These are phyloP conservation scores for Aspergillus pseudoglaucus DNA, from an alignment of 2,329 filamentous ascomycete genomes.

Conservation along the genomic window DNA sequence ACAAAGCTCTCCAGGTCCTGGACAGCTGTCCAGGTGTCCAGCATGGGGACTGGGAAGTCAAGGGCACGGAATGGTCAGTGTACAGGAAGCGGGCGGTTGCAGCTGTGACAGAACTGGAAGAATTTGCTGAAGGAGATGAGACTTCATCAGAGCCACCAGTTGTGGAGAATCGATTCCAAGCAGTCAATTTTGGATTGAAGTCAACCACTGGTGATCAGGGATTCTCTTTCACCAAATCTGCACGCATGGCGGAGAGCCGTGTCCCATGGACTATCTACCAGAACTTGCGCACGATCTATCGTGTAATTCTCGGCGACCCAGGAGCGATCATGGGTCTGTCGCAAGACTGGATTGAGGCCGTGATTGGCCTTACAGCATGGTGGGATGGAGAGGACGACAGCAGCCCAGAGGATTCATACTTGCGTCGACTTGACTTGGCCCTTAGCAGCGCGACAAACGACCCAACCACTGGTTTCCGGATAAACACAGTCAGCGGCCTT, in stretches of 20 bases:
- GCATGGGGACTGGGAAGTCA: slow-evolving; percentile 70
- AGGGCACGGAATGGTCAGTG: slow-evolving; percentile 71
- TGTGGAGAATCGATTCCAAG: slow-evolving; percentile 41
- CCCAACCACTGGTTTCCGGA: slow-evolving; percentile 58
- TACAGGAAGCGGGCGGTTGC: slow-evolving; percentile 71
- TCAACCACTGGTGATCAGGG: slow-evolving; percentile 37
- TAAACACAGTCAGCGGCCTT: slow-evolving; percentile 67
- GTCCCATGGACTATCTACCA: slow-evolving; percentile 90
- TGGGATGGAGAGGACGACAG: slow-evolving; percentile 75
- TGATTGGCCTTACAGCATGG: slow-evolving; percentile 77
- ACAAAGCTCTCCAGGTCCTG: slow-evolving; percentile 62
- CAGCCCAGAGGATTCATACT: slow-evolving; percentile 60
- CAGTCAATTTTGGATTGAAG: slow-evolving; percentile 42
- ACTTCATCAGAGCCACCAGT: slow-evolving; percentile 35
- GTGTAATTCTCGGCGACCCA: slow-evolving; percentile 68
- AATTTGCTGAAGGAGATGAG: slow-evolving; percentile 70
- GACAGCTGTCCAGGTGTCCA: slow-evolving; percentile 64
- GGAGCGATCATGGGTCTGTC: slow-evolving; percentile 69
- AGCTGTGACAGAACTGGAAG: slow-evolving; percentile 63
- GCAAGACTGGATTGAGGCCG: slow-evolving; percentile 89
- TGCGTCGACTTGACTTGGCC: slow-evolving; percentile 63
- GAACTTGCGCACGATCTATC: slow-evolving; percentile 72
- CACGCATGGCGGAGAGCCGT: slow-evolving; percentile 69
- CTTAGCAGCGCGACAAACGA: slow-evolving; percentile 61
- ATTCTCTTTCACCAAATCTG: slow-evolving; percentile 61